Evolutionary conservation across 2,329 filamentous ascomycete genomes (phyloP), one percentile per base, ranked within the genome.

Genomic region (Pyrenophora tritici-repentis): DNA sequence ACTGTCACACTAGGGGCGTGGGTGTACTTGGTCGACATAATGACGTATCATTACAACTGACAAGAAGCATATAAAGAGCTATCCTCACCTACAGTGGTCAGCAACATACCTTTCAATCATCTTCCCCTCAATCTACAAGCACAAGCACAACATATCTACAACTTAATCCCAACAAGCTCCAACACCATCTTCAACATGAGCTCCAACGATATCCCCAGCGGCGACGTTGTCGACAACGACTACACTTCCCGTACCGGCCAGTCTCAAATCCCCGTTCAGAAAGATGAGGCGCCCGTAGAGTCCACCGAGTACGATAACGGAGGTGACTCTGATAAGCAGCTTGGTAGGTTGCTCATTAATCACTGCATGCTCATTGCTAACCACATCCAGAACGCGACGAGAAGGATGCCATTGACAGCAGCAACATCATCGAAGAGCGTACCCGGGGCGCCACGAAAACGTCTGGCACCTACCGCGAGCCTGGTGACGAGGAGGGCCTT

Each of bases 401-500:
- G 17, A 66, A 66, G 2, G 77, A 80, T 2, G 79, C 79, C 3
- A 81, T 82, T 36, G 75, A 82, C 45, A 48, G 73, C 54, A 62
- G 52, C 46, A 81, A 81, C 55, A 80, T 82, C 33, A 59, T 82
- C 5, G 70, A 75, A 3, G 68, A 66, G 20, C 76, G 78, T 24
- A 81, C 79, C 6, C 73, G 79, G 14, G 78, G 79, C 47, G 79
- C 77, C 0, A 63, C 76, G 0, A 79, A 79, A 70, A 31, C 68
- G 34, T 54, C 67, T 31, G 78, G 79, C 14, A 70, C 72, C 0
- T 82, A 82, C 58, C 56, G 63, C 1, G 79, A 82, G 73, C 80
- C 79, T n/a, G 76, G 77, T 24, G 80, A 82, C 57, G 78, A 81
- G 47, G 79, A 81, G 67, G 70, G 75, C 13, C 58, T 78, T 42